A percentile compares a stretch with the other conserved stretches of the same genome.
These are phyloP conservation scores for Lachnellula subtilissima DNA, from an alignment of 2,329 filamentous ascomycete genomes.

Conservation along the genomic window DNA sequence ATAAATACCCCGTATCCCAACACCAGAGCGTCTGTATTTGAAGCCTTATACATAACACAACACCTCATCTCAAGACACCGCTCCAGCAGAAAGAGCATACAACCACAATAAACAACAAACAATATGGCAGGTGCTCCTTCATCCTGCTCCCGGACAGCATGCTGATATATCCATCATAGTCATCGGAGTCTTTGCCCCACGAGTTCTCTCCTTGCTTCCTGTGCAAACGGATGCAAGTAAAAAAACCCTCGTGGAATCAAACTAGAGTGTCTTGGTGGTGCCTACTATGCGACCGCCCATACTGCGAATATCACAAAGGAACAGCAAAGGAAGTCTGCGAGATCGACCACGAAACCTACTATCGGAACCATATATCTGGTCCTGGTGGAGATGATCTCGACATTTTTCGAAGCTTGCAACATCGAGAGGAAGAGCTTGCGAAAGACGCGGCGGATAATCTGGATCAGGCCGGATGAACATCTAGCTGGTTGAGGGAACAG, in stretches of 20 bases:
- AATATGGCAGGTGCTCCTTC: background rate
- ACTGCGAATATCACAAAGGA: background rate
- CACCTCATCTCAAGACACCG: too few relatives aligned
- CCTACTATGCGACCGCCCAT: background rate
- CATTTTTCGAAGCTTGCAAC: background rate
- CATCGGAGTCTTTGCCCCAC: background rate
- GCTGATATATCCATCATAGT: background rate
- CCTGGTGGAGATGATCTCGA: background rate
- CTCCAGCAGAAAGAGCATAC: too few relatives aligned
- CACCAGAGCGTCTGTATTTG: too few relatives aligned
- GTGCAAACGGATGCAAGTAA: background rate
- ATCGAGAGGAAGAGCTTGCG: background rate
- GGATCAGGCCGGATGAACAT: too few relatives aligned
- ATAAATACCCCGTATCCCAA: too few relatives aligned
- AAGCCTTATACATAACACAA: too few relatives aligned
- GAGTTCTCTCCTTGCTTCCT: background rate
- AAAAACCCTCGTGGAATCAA: background rate
- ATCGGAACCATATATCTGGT: background rate
- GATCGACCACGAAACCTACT: background rate
- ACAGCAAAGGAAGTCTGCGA: background rate
- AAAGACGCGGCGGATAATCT: background rate
- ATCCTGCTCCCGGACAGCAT: too few relatives aligned
- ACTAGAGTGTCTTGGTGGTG: background rate
- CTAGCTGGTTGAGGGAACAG: too few relatives aligned
- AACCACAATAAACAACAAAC: background rate